These are phyloP conservation scores for Coniosporium apollinis DNA, from an alignment of 495 filamentous ascomycete genomes.

Conservation along the genomic window DNA sequence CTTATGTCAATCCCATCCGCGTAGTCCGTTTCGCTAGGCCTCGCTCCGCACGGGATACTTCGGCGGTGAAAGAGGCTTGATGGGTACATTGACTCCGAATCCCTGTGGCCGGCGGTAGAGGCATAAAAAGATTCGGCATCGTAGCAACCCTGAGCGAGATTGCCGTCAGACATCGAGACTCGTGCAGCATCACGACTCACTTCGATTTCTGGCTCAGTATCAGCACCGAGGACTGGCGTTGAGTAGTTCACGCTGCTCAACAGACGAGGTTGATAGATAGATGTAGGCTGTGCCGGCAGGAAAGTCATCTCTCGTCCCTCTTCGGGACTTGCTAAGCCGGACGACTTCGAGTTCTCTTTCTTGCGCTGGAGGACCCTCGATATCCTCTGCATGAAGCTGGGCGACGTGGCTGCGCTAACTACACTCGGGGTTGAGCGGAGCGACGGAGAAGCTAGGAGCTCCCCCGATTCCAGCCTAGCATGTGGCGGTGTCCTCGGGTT, in stretches of 20 bases:
- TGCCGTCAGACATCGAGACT: neutral
- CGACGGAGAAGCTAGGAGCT: no score
- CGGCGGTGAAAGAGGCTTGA: constrained; percentile 5
- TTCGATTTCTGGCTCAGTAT: no score
- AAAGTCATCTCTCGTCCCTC: neutral
- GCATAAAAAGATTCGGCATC: constrained; percentile 2
- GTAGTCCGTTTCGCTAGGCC: constrained; percentile 1
- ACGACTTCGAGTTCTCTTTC: neutral
- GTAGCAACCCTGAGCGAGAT: constrained; percentile 2
- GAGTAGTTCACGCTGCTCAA: no score
- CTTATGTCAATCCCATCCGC: constrained; percentile 1
- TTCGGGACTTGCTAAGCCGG: neutral
- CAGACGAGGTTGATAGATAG: no score
- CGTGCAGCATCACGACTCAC: no score
- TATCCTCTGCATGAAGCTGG: neutral
- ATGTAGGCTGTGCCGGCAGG: no score
- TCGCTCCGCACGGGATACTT: constrained; percentile 1
- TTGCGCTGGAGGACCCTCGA: neutral
- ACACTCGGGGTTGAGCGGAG: neutral
- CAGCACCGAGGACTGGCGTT: no score
- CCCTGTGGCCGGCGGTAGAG: neutral
- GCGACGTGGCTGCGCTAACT: neutral
- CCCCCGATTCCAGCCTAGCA: no score
- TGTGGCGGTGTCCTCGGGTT: neutral
- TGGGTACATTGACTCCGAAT: constrained; percentile 7